Evolutionary conservation across 2,329 filamentous ascomycete species (phyloP).

Genomic region (Nigrospora osmanthi): DNA sequence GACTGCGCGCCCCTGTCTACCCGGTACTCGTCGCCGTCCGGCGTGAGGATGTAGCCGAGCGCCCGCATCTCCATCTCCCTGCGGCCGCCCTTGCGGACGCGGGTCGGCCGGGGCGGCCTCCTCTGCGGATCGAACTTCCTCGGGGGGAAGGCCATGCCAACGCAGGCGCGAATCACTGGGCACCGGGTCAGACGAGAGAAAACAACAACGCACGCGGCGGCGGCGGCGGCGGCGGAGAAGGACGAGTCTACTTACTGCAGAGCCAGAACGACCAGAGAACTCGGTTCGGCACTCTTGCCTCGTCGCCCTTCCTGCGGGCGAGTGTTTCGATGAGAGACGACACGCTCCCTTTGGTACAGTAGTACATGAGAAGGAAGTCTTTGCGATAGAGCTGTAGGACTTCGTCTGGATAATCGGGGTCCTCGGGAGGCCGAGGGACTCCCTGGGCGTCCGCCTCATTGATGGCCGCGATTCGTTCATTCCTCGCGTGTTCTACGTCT

Average conservation of each 20-base stretch:
- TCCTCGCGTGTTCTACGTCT: not conserved
- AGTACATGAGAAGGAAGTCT: not conserved
- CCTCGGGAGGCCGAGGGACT: not conserved
- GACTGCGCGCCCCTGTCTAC: no score
- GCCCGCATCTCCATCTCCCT: not conserved
- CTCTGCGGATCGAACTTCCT: not conserved
- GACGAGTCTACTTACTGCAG: not conserved
- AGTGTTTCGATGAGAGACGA: not conserved
- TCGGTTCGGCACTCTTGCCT: not conserved
- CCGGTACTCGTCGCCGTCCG: not conserved
- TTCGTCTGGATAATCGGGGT: not conserved
- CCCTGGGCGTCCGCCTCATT: not conserved
- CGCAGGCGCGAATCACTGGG: not conserved
- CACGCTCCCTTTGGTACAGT: not conserved
- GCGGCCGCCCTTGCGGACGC: not conserved
- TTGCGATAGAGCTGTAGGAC: not conserved
- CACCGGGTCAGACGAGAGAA: not conserved
- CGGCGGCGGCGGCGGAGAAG: no score
- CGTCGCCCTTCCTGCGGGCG: not conserved
- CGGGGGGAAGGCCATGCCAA: not conserved
- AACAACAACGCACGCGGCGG: no score
- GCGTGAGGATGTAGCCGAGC: not conserved
- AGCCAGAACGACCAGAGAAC: constrained; percentile 1
- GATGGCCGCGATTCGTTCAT: not conserved
- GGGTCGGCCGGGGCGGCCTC: no score